Conservation (phyloP, 1,284 basidiomycete species). For the Tausonia pullulans region DNA sequence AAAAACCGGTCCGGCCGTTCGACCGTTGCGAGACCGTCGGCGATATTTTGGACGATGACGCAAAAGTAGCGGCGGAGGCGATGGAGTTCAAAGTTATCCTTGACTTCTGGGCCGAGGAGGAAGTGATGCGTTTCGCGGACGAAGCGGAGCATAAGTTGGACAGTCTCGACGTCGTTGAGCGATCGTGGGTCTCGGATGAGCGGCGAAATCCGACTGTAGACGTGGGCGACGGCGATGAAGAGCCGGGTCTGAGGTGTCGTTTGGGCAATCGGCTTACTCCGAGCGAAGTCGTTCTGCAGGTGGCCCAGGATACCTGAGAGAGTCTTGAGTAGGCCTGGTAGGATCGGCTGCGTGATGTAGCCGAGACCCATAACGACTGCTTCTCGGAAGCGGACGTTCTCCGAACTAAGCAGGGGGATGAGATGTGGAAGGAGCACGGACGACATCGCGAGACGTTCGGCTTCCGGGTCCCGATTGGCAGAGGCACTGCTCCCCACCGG, state of each 20-base stretch:
- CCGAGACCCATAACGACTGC: conserved; percentile 79
- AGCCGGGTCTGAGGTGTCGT: conserved; percentile 59
- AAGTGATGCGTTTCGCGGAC: conserved; percentile 71
- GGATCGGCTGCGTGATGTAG: conserved; percentile 63
- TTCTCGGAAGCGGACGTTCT: conserved; percentile 70
- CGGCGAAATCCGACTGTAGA: conserved; percentile 74
- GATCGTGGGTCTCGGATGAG: conserved; percentile 61
- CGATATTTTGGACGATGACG: conserved; percentile 72
- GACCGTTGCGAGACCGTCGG: conserved; percentile 60
- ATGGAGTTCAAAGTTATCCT: conserved; percentile 68
- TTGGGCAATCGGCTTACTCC: conserved; percentile 36
- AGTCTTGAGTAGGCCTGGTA: conserved; percentile 72
- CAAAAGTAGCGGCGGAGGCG: conserved; percentile 80
- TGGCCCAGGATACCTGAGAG: conserved; percentile 68
- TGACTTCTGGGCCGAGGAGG: conserved; percentile 56
- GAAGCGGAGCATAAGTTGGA: conserved; percentile 73
- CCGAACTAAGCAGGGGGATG: conserved; percentile 75
- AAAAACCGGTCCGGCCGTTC: conserved; percentile 66
- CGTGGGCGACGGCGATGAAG: conserved; percentile 79
- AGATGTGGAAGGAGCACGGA: conserved; percentile 75
- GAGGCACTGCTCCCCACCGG: not conserved
- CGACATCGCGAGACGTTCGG: conserved; percentile 63
- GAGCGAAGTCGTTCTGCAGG: conserved; percentile 59
- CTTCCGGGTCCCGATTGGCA: conserved; percentile 2
- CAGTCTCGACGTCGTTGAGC: conserved; percentile 50